Evolutionary conservation across 78 protist species (phyloP).

Genomic region (Emiliania huxleyi): DNA sequence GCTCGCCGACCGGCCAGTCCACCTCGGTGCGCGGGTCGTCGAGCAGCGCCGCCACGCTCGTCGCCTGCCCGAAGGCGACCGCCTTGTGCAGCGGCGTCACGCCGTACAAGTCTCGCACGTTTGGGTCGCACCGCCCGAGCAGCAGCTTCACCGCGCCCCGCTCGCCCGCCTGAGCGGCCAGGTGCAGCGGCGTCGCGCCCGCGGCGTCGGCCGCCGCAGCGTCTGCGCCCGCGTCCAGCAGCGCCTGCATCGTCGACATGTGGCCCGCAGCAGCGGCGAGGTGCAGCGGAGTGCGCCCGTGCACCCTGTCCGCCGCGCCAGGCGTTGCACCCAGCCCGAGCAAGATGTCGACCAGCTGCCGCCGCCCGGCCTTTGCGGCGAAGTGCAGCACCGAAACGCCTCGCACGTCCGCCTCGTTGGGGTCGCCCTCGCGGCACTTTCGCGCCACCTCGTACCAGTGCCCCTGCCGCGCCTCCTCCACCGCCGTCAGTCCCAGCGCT

Average conservation of each 20-base stretch:
- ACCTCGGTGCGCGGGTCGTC: not conserved
- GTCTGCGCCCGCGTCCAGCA: not conserved
- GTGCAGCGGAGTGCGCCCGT: not conserved
- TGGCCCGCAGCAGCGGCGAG: not conserved
- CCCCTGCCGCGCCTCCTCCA: not conserved
- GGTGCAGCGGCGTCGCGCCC: not conserved
- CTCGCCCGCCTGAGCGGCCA: not conserved
- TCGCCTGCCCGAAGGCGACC: not conserved
- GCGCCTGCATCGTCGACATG: not conserved
- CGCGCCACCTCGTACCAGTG: not conserved
- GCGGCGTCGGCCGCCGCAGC: not conserved
- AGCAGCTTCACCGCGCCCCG: not conserved
- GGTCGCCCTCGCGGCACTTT: not conserved
- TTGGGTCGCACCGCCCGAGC: not conserved
- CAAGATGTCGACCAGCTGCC: not conserved
- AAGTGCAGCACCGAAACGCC: not conserved
- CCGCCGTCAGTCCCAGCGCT: not conserved
- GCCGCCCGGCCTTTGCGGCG: not conserved
- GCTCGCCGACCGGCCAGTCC: not conserved
- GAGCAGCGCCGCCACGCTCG: not conserved
- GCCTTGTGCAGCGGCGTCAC: conserved; percentile 18
- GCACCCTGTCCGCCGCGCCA: not conserved
- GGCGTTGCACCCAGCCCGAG: not conserved
- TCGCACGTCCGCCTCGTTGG: not conserved
- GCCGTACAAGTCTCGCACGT: not conserved